phyloP scores from a whole-genome alignment of 371 early-diverging fungal genomes.

The Blakeslea trispora region DNA sequence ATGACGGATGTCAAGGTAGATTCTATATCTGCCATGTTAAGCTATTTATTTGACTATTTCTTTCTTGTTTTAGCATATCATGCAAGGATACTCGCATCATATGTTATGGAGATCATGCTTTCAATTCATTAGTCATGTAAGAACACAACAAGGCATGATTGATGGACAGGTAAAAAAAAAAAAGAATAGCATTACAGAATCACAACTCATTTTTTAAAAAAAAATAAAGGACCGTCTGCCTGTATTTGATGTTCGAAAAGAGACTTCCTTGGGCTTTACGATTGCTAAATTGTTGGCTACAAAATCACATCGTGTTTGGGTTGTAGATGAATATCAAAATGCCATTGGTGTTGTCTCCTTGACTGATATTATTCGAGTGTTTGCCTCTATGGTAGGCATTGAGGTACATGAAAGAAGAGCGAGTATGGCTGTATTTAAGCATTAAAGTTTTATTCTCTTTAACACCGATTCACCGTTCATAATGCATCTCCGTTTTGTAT shows the following conservation, averaged over 20 bases:
- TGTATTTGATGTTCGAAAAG: conserved; percentile 74
- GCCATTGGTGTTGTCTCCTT: conserved; percentile 71
- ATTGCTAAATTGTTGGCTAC: conserved; percentile 81
- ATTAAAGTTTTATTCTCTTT: too few relatives aligned
- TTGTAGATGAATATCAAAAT: conserved; percentile 57
- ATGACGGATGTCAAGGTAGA: conserved; percentile 70
- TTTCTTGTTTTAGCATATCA: conserved; percentile 37
- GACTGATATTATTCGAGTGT: conserved; percentile 69
- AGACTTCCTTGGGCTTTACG: conserved; percentile 68
- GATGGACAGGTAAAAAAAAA: conserved; percentile 46
- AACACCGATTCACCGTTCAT: too few relatives aligned
- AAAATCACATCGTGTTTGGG: conserved; percentile 83
- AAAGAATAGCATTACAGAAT: too few relatives aligned
- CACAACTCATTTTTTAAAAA: too few relatives aligned
- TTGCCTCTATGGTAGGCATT: conserved; percentile 40
- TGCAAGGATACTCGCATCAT: conserved; percentile 46
- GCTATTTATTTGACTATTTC: too few relatives aligned
- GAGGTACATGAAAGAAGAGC: conserved; percentile 6
- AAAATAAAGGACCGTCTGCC: conserved; percentile 66
- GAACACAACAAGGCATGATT: conserved; percentile 53
- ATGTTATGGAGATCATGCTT: conserved; percentile 57
- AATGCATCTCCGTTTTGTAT: too few relatives aligned
- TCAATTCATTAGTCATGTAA: conserved; percentile 56
- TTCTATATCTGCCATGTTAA: too few relatives aligned
- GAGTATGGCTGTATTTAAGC: conserved; percentile 2